These are phyloP conservation scores for Rhodotorula paludigena DNA, from an alignment of 768 basidiomycete species.

Conservation along the genomic window DNA sequence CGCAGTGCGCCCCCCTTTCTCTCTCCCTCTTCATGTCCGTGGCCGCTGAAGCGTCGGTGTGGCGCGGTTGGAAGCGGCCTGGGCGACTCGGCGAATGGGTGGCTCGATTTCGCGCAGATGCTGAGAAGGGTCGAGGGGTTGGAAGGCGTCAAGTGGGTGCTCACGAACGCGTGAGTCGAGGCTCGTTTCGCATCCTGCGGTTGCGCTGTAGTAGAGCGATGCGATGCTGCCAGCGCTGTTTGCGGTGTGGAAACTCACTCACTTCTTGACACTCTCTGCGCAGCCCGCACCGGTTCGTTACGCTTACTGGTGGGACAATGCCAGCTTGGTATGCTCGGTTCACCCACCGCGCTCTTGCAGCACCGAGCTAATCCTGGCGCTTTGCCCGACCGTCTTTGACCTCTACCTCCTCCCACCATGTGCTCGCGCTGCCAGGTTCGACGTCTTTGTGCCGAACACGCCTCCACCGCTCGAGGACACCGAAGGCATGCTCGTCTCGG, in stretches of 20 bases:
- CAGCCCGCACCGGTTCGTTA: constrained; percentile 59
- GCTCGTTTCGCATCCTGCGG: no score
- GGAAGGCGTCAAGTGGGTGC: constrained; percentile 10
- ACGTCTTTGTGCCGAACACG: background rate
- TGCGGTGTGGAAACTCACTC: no score
- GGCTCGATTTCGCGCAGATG: constrained; percentile 10
- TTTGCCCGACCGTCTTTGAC: background rate
- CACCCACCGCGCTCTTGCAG: no score
- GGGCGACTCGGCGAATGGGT: constrained; percentile 16
- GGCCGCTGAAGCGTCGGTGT: no score
- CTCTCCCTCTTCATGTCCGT: background rate
- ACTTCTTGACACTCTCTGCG: no score
- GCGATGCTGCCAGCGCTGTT: no score
- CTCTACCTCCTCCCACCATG: background rate
- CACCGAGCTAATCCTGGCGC: no score
- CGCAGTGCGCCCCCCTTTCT: constrained; percentile 4
- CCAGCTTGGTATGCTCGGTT: constrained; percentile 56
- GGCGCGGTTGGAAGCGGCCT: background rate
- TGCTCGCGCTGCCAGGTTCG: constrained; percentile 9
- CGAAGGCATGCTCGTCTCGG: constrained; percentile 64
- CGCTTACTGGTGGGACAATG: constrained; percentile 69
- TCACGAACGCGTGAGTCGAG: constrained; percentile 26
- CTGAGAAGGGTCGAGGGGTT: background rate
- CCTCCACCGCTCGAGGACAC: constrained; percentile 60
- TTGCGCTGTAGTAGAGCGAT: no score